Base-by-base conservation (phyloP, 192 early-diverging fungal species). In the Gamsiella multidivaricata region DNA sequence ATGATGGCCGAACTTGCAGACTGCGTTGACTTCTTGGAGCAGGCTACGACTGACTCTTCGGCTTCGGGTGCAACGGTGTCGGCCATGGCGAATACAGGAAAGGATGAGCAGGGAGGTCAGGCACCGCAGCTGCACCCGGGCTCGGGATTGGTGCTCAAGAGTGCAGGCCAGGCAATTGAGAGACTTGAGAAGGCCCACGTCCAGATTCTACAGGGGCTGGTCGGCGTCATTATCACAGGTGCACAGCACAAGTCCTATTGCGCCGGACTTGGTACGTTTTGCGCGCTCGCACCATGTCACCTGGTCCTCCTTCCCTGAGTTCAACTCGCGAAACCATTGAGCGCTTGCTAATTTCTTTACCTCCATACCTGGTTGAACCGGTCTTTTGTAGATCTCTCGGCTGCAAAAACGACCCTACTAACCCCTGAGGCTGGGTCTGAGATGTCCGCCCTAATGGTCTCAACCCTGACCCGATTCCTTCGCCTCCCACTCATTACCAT, bases 1-100 rank as follows among this genome's bases (percentile, higher is more conserved):
- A 89, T 90, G 88, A 87, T 89, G 83, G 88, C 86, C 4, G 84
- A 90, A 65, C 55, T 89, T 6, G 80, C 86, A 2, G 84, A 88
- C 50, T 57, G 78, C 23, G 80, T 89, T 1, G 83, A 84, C 55
- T 31, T 75, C 28, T 65, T 90, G n/a, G 82, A 89, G 51, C 31
- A 61, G 14, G 37, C 61, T 11, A 39, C 61, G 5, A 6, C 5
- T 14, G 23, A 31, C 1, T 36, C 32, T 3, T 41, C 51, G 33
- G 22, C 37, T 43, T 18, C 25, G 0, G 41, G n/a, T 17, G 28
- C 45, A 5, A 49, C 56, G 31, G 34, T 37, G 3, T 18, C 58
- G 32, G 9, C 58, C 36, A 54, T 33, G 43, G 41, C 37, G 0
- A 17, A n/a, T 0, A 29, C 55, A 20, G 25, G 34, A n/a, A 18